Evolutionary conservation across 139 green algal genomes (phyloP).

Genomic region (Zygnema circumcarinatum): DNA sequence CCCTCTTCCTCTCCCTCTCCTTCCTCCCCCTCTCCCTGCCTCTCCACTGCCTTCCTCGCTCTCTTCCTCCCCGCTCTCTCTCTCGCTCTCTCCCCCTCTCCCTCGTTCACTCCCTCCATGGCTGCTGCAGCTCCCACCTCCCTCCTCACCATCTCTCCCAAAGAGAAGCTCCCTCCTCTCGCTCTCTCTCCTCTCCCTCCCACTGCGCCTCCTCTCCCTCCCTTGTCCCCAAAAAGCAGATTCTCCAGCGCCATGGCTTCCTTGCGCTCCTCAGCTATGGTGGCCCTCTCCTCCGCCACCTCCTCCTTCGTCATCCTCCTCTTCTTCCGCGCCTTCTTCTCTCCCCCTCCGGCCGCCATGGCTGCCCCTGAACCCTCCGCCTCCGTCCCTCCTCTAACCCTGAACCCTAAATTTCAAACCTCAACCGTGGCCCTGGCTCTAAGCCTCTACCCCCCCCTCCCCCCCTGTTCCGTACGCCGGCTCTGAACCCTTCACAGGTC

Average conservation of each 20-base stretch:
- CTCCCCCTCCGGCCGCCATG: background rate
- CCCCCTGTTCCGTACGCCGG: no score
- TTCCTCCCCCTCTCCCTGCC: background rate
- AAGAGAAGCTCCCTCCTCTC: no score
- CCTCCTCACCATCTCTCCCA: background rate
- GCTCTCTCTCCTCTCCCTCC: conserved; percentile 2
- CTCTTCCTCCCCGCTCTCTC: background rate
- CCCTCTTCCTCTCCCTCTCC: background rate
- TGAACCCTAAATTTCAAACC: background rate
- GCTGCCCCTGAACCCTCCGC: no score
- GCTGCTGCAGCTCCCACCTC: background rate
- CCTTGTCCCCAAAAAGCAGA: background rate
- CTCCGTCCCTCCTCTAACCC: no score
- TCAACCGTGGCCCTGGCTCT: no score
- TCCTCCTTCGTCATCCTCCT: background rate
- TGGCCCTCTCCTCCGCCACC: background rate
- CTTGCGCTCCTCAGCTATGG: background rate
- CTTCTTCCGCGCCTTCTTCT: no score
- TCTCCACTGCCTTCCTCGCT: background rate
- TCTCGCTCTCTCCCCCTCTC: conserved; percentile 20
- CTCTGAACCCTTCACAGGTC: no score
- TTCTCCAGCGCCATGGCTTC: background rate
- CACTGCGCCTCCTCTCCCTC: background rate
- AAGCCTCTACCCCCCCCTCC: no score
- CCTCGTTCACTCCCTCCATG: background rate